Conservation (phyloP, 1,284 basidiomycete species). For the Ustilago bromivora region DNA sequence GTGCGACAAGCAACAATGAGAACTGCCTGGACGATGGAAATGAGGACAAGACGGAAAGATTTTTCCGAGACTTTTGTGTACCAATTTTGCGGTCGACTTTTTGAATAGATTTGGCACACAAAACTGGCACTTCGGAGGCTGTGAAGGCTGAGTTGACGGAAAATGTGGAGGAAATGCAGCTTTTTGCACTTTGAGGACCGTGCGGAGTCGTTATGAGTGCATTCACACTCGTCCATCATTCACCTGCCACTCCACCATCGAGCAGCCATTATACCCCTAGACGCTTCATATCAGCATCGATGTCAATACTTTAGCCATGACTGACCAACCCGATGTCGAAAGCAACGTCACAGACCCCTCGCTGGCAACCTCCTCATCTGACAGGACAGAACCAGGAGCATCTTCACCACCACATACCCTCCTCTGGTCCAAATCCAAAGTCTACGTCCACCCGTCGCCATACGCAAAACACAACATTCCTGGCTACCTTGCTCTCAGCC, state of each 20-base stretch:
- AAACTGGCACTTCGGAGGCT: slow-evolving; percentile 2
- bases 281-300: neutral
- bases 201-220: slow-evolving; percentile 9
- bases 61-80: slow-evolving; percentile 1
- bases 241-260: neutral
- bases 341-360: neutral
- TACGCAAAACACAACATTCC: slow-evolving; percentile 92
- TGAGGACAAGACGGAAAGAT: neutral
- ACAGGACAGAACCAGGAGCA: neutral
- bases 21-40: neutral
- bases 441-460: slow-evolving; percentile 80
- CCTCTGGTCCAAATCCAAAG: slow-evolving; percentile 56
- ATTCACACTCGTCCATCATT: neutral
- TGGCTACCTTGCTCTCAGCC: slow-evolving; percentile 75
- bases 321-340: slow-evolving; percentile 2
- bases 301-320: slow-evolving; percentile 6
- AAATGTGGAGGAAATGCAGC: slow-evolving; percentile 14
- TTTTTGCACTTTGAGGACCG: neutral
- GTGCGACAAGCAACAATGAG: too few species aligned
- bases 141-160: slow-evolving; percentile 3
- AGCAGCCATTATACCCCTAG: neutral
- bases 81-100: neutral
- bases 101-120: neutral
- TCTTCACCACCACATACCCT: slow-evolving; percentile 27
- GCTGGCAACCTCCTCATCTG: neutral